Base-by-base conservation (phyloP, 345 rosid genomes). In the Dimocarpus longan region DNA sequence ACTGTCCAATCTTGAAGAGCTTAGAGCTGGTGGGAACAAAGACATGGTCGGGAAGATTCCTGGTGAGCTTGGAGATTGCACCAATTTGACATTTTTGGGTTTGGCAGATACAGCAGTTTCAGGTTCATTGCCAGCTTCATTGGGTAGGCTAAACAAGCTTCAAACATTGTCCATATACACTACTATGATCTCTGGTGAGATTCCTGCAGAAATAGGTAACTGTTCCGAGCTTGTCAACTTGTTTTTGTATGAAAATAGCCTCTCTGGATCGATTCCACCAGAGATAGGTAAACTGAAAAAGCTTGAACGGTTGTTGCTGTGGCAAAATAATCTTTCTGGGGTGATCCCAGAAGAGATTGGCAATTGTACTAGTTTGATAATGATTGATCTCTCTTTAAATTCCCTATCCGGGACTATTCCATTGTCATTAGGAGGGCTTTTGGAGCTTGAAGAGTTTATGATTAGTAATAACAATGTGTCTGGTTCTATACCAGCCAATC, bases 11-110 rank as follows among this genome's bases (percentile, higher is more conserved):
- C 97, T 96, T 6, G 84, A 92, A 90, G 88, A 80, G 74, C 84
- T 96, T 56, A 89, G 99, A 82, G 91, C 84, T 8, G 99, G 99
- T 24, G 98, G 97, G 26, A 96, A 94, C 88, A 88, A 86, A 69
- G 97, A 90, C 63, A 80, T 96, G 66, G 84, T 77, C 24, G 98
- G 97, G 7, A 77, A 74, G 72, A 87, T 96, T 82, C 99, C 99
- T 78, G 82, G 66, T 50, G 91, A 91, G 89, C 85, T 96, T 18
- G 94, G 95, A 77, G 89, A 89, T 13, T 94, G 97, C 84, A 82
- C 79, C 28, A 94, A 91, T 56, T 81, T 96, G 87, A 90, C 95
- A 26, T 91, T 83, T 56, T 86, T 94, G 79, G 99, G 99, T 18
- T 78, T 92, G 68, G 94, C 98, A 11, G 97, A 92, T 16, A 94